A percentile compares a stretch with the other conserved stretches of the same genome.
Evolutionary conservation across 495 filamentous ascomycete species (phyloP).

Genomic region (Aspergillus steynii): DNA sequence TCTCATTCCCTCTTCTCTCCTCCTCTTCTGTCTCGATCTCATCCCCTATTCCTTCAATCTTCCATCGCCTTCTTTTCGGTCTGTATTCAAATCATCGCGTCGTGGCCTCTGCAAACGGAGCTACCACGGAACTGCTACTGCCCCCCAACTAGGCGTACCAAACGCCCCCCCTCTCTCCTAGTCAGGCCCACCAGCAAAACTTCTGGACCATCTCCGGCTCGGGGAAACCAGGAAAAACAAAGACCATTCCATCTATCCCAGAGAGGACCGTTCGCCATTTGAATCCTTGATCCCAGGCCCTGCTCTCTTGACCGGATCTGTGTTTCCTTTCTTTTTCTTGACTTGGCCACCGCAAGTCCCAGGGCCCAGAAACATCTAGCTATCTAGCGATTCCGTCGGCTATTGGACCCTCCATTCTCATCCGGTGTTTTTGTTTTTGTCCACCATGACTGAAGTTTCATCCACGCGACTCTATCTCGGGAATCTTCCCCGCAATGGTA

Average conservation of each 20-base stretch:
- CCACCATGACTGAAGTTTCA: conserved; percentile 69
- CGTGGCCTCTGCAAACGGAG: conserved; percentile 3
- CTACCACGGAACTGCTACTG: neutral
- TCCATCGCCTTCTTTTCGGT: conserved; percentile 9
- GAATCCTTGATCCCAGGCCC: conserved; percentile 3
- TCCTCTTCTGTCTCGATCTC: conserved; percentile 5
- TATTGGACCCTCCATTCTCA: neutral
- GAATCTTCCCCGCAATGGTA: conserved; percentile 96
- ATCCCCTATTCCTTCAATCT: conserved; percentile 15
- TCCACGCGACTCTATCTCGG: conserved; percentile 94
- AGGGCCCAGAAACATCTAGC: conserved; percentile 5
- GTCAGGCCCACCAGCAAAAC: conserved; percentile 4
- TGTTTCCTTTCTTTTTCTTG: conserved; percentile 13
- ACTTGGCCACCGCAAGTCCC: conserved; percentile 12
- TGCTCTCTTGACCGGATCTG: conserved; percentile 14
- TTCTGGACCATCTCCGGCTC: conserved; percentile 1
- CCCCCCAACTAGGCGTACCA: neutral
- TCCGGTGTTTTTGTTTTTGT: conserved; percentile 9
- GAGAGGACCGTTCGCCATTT: neutral
- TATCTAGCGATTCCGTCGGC: too few relatives aligned
- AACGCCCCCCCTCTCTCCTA: conserved; percentile 3
- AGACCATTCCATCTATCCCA: neutral
- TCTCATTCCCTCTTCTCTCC: conserved; percentile 10
- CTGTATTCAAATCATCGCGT: conserved; percentile 1
- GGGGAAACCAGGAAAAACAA: neutral